These are phyloP conservation scores for Pseudoturritis turrita DNA, from an alignment of 345 rosid species.

Conservation along the genomic window DNA sequence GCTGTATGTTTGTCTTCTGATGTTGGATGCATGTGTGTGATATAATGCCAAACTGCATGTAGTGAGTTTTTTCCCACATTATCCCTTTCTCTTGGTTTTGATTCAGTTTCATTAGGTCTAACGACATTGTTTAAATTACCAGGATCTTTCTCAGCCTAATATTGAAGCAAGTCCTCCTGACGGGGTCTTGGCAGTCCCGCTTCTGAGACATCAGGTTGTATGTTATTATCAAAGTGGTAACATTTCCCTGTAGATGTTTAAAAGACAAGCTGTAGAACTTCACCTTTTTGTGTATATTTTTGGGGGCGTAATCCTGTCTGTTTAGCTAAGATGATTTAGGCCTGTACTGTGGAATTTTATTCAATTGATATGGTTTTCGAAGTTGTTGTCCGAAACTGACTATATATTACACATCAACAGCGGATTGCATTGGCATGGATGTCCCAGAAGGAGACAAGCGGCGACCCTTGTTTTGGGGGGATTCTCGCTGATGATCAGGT, in stretches of 20 bases:
- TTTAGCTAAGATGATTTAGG: neutral
- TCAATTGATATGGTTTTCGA: neutral
- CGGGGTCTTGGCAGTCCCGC: constrained; percentile 69
- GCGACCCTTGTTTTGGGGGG: constrained; percentile 70
- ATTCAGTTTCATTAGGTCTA: constrained; percentile 1
- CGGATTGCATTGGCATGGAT: constrained; percentile 95
- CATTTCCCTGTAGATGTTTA: neutral
- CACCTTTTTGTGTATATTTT: neutral
- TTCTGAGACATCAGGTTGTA: constrained; percentile 78
- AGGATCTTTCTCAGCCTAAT: constrained; percentile 74
- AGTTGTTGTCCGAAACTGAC: neutral
- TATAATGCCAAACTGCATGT: no score
- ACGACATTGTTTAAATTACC: constrained; percentile 20
- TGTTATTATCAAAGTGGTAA: neutral
- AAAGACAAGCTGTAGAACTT: neutral
- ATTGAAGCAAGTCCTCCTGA: constrained; percentile 73
- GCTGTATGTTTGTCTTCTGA: neutral
- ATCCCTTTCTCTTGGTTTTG: neutral
- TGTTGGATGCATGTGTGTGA: neutral
- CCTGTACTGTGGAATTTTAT: neutral
- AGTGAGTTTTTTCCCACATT: no score
- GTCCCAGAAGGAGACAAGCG: constrained; percentile 67
- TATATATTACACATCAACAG: constrained; percentile 31
- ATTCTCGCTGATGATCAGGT: constrained; percentile 97
- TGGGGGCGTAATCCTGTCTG: neutral